Evolutionary conservation across 1,139 yeast species (phyloP), one percentile per base, ranked within the genome.

Genomic region (Candida freyschussii): DNA sequence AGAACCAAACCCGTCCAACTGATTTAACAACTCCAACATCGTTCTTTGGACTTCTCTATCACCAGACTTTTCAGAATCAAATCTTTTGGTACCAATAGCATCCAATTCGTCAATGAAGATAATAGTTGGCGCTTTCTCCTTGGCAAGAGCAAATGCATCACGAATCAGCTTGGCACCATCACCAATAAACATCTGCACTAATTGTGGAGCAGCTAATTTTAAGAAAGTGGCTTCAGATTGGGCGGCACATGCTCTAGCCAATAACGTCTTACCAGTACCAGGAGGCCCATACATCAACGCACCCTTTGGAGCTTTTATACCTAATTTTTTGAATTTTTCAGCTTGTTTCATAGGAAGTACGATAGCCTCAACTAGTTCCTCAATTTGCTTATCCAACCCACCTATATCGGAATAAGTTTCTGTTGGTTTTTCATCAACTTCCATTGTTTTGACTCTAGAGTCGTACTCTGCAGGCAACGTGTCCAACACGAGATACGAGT

Each of bases 211-310:
- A 1, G 98, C 97, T 44, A 93, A 70, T 56, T 91, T 91, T 55
- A 91, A 69, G 58, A 91, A 91, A 0, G 98, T 91, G n/a, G 98
- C 98, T 41, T 93, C 94, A 0, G 96, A 84, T 60, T 91, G 97
- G 6, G 98, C 98, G 11, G 99, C 99, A 74, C 98, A 91, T 2
- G 98, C 98, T 58, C 98, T 76, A 6, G 99, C 99, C 47, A 91
- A 70, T 44, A 91, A 69, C 1, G 98, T 91, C 63, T 91, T 91
- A 60, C 99, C 99, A 2, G 99, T 91, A 55, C 99, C 99, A 32
- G 99, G 99, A 13, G 99, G 98, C 8, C 99, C 99, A 59, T 91
- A 91, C 98, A 91, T 91, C 40, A 91, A 69, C 0, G 97, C 98
- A 50, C 98, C 98, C 62, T 91, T 91, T 40, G 98, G 98, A 6